Conservation (phyloP, 1,284 basidiomycete genomes). For the Leccinum huronense region DNA sequence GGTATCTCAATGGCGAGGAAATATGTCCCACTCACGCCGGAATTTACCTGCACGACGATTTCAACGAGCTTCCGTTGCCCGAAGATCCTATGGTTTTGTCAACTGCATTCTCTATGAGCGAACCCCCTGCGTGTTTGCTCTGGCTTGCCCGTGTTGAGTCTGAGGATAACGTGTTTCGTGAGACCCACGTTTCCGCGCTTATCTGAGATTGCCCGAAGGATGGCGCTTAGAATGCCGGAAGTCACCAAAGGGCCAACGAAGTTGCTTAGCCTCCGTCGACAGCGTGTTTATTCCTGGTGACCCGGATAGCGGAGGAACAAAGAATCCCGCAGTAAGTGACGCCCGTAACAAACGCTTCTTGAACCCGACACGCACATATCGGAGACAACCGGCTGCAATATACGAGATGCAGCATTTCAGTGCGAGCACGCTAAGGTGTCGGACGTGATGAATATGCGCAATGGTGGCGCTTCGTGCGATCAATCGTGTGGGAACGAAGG, state of each 20-base stretch:
- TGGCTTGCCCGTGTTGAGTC: background rate
- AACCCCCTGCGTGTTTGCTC: conserved; percentile 5
- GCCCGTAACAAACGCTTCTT: background rate
- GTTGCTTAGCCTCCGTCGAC: conserved; percentile 18
- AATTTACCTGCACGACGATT: too few species aligned
- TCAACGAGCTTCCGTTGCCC: conserved; percentile 12
- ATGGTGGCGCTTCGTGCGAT: conserved; percentile 22
- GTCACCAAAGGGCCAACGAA: conserved; percentile 10
- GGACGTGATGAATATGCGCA: conserved; percentile 9
- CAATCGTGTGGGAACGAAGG: conserved; percentile 16
- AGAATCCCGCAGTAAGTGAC: conserved; percentile 7
- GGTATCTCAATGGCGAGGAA: too few species aligned
- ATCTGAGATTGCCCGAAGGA: conserved; percentile 25
- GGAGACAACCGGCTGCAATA: conserved; percentile 14
- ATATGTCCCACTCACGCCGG: too few species aligned
- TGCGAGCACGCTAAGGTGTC: background rate
- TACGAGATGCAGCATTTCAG: conserved; percentile 19
- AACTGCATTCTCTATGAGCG: conserved; percentile 6
- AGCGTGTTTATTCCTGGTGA: conserved; percentile 21
- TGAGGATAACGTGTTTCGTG: background rate
- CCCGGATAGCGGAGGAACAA: conserved; percentile 17
- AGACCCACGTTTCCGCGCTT: conserved; percentile 5
- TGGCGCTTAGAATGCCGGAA: conserved; percentile 15
- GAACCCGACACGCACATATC: conserved; percentile 13
- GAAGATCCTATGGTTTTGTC: conserved; percentile 15